These are phyloP conservation scores for Yamagishiella unicocca DNA, from an alignment of 139 green algal species.

Conservation along the genomic window DNA sequence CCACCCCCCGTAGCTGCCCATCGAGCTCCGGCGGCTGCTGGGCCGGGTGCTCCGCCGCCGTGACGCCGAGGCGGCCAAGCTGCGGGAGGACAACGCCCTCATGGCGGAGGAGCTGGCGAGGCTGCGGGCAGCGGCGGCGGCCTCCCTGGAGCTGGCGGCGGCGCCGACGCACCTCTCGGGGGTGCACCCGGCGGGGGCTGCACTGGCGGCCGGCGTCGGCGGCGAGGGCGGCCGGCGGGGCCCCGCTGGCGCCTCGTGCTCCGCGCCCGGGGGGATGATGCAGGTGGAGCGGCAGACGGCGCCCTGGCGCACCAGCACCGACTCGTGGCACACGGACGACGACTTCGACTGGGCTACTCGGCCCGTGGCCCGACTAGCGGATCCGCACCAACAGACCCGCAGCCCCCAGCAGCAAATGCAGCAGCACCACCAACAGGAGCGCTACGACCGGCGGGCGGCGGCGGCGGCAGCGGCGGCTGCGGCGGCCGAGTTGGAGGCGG, in stretches of 20 bases:
- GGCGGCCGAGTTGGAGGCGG: constrained; percentile 3
- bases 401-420: not conserved
- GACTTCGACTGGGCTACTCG: constrained; percentile 5
- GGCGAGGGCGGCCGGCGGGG: too few species aligned
- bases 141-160: not conserved
- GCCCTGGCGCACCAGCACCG: not conserved
- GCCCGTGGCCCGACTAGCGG: not conserved
- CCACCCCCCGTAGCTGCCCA: constrained; percentile 1
- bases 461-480: not conserved
- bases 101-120: not conserved
- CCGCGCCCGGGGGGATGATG: not conserved
- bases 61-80: not conserved
- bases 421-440: not conserved
- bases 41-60: not conserved
- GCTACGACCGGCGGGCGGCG: not conserved
- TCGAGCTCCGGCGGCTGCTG: not conserved
- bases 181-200: not conserved
- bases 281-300: not conserved
- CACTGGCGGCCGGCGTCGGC: too few species aligned
- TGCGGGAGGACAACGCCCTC: not conserved
- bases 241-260: not conserved
- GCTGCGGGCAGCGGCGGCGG: too few species aligned
- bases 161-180: not conserved
- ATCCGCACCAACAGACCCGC: not conserved
- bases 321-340: constrained; percentile 9